phyloP scores from a whole-genome alignment of 306 rosid species.

The Lotus japonicus region DNA sequence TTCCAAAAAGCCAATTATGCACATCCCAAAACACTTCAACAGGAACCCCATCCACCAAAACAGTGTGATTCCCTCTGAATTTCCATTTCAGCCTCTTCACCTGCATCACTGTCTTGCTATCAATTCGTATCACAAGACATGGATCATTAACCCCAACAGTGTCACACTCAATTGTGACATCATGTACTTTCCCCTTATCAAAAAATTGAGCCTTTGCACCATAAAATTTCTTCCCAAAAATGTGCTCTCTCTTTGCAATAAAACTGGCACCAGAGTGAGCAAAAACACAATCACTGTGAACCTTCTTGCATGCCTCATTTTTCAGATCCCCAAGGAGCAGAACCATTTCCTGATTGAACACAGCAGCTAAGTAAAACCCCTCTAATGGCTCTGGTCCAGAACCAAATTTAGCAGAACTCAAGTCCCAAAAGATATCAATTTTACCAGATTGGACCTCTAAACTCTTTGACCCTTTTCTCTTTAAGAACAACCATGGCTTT shows the following conservation, averaged over 20 bases:
- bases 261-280: conserved; percentile 39
- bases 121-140: conserved; percentile 63
- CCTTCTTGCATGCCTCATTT: conserved; percentile 50
- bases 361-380: conserved; percentile 55
- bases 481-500: conserved; percentile 88
- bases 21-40: conserved; percentile 92
- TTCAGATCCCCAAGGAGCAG: conserved; percentile 67
- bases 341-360: conserved; percentile 47
- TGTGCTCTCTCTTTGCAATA: conserved; percentile 65
- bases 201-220: conserved; percentile 64
- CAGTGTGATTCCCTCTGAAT: conserved; percentile 70
- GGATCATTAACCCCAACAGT: conserved; percentile 56
- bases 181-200: conserved; percentile 62
- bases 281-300: conserved; percentile 23
- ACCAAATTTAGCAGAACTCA: conserved; percentile 71
- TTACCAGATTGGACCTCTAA: conserved; percentile 53
- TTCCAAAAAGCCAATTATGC: conserved; percentile 85
- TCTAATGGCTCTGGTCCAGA: conserved; percentile 74
- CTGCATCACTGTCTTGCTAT: conserved; percentile 63
- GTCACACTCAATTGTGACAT: conserved; percentile 72
- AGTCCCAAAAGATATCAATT: conserved; percentile 65
- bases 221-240: conserved; percentile 66
- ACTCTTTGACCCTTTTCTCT: conserved; percentile 70
- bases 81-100: conserved; percentile 85
- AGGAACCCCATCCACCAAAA: conserved; percentile 70